These are phyloP conservation scores for Tubosaeta sp. DNA, from an alignment of 768 basidiomycete species.

Conservation along the genomic window DNA sequence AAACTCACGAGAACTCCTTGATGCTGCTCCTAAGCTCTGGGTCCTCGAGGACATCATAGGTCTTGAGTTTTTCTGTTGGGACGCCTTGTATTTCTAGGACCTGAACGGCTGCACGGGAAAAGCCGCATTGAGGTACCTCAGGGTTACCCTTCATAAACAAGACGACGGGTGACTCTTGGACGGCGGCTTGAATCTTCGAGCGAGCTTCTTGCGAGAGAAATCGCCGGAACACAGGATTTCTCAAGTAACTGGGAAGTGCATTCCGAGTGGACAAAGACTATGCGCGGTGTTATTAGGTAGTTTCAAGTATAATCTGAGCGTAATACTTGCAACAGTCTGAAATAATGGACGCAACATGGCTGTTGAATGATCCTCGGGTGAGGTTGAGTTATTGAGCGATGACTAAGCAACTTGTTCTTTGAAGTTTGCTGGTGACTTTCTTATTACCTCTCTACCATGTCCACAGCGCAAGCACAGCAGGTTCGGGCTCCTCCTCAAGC, in stretches of 20 bases:
- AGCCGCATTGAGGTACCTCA: slow-evolving; percentile 83
- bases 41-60: slow-evolving; percentile 89
- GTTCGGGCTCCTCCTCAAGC: slow-evolving; percentile 74
- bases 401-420: background rate
- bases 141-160: slow-evolving; percentile 99
- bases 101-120: slow-evolving; percentile 54
- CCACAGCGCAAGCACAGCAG: slow-evolving; percentile 61
- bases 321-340: slow-evolving; percentile 13
- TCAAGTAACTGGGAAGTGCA: slow-evolving; percentile 3
- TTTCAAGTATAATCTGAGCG: background rate
- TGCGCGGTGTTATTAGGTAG: background rate
- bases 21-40: slow-evolving; percentile 77
- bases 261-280: slow-evolving; percentile 11
- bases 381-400: background rate
- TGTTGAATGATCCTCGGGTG: background rate
- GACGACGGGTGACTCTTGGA: slow-evolving; percentile 75
- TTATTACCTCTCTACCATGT: slow-evolving; percentile 23
- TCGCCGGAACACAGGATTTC: slow-evolving; percentile 30
- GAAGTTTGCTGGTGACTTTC: background rate
- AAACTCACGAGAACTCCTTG: slow-evolving; percentile 93
- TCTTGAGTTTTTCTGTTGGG: slow-evolving; percentile 72
- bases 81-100: slow-evolving; percentile 75
- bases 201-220: slow-evolving; percentile 62
- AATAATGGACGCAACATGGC: slow-evolving; percentile 15
- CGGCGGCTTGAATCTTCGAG: slow-evolving; percentile 64